Evolutionary conservation across 768 basidiomycete species (phyloP).

Genomic region (Lactarius sp.): DNA sequence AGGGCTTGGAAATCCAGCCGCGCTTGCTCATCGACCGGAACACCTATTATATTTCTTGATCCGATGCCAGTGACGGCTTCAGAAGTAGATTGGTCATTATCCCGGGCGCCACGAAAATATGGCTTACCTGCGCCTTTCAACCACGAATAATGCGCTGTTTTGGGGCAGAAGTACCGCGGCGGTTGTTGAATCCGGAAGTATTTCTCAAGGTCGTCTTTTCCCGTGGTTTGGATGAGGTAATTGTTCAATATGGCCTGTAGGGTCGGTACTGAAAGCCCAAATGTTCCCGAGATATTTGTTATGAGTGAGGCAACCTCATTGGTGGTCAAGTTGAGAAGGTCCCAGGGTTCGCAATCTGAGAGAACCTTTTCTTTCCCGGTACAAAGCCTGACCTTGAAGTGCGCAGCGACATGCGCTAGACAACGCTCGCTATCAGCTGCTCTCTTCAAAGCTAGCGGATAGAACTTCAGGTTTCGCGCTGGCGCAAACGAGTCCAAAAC

Average conservation of each 20-base stretch:
- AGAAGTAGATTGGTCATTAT: not conserved
- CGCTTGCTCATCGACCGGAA: conserved; percentile 36
- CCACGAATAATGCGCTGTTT: conserved; percentile 44
- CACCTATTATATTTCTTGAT: conserved; percentile 34
- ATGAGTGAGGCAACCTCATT: conserved; percentile 36
- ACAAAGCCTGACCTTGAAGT: conserved; percentile 34
- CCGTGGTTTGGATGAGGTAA: conserved; percentile 37
- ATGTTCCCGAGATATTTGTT: conserved; percentile 33
- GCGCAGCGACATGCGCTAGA: conserved; percentile 33
- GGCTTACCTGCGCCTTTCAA: conserved; percentile 41
- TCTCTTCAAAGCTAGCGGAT: conserved; percentile 37
- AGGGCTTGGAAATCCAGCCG: conserved; percentile 35
- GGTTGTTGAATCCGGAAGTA: conserved; percentile 28
- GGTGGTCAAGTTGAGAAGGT: conserved; percentile 40
- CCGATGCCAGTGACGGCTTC: conserved; percentile 43
- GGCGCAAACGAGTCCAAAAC: conserved; percentile 9
- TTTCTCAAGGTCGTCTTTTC: conserved; percentile 33
- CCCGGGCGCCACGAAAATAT: not conserved
- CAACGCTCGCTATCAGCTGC: conserved; percentile 25
- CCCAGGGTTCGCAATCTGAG: conserved; percentile 34
- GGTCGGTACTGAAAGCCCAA: conserved; percentile 33
- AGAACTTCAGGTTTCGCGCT: conserved; percentile 47
- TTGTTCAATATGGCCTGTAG: conserved; percentile 32
- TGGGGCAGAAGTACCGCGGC: conserved; percentile 31
- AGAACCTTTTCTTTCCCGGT: conserved; percentile 30